Percentiles rank a stretch among this genome's conserved stretches.
Conservation (phyloP, 495 filamentous ascomycete species). For the Talaromyces wortmannii region DNA sequence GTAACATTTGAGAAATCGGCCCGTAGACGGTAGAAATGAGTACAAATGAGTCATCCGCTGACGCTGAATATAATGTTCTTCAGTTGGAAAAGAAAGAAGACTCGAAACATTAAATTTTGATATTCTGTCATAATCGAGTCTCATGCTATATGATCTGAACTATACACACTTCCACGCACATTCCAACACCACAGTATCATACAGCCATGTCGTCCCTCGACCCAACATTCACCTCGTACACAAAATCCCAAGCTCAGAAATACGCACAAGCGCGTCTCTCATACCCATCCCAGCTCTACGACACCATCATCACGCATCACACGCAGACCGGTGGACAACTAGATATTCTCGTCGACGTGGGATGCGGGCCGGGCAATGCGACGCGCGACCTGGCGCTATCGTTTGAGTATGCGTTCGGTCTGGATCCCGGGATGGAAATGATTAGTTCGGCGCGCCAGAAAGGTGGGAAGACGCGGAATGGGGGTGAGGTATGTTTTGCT, state of each 20-base stretch:
- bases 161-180: neutral
- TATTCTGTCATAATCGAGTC: no score
- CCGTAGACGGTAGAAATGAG: no score
- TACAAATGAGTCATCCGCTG: no score
- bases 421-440: constrained; percentile 46
- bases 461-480: constrained; percentile 15
- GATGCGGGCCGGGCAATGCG: constrained; percentile 45
- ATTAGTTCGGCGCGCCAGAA: constrained; percentile 29
- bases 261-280: constrained; percentile 34
- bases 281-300: constrained; percentile 31
- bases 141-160: neutral
- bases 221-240: constrained; percentile 38
- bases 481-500: constrained; percentile 23
- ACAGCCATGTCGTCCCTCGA: constrained; percentile 4
- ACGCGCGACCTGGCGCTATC: constrained; percentile 25
- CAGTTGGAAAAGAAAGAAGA: no score
- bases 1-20: no score
- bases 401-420: constrained; percentile 35
- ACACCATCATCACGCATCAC: constrained; percentile 38
- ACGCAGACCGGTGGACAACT: constrained; percentile 32
- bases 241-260: constrained; percentile 23
- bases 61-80: no score
- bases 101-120: no score
- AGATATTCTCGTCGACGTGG: constrained; percentile 38
- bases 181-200: neutral